Evolutionary conservation across 306 rosid genomes (phyloP), one percentile per base, ranked within the genome.

Genomic region (Clitoria ternatea): DNA sequence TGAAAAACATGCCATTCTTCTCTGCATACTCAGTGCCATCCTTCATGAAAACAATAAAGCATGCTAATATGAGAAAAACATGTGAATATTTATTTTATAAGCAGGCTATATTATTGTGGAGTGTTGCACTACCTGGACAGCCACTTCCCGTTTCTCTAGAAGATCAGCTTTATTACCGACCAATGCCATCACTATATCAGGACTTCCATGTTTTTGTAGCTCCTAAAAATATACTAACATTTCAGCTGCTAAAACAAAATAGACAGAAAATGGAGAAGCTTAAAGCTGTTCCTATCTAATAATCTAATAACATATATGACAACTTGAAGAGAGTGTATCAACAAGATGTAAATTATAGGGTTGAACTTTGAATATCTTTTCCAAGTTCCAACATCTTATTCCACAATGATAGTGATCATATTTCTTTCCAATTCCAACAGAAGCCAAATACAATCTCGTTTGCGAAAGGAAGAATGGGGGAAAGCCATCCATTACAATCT

Each of bases 151-250:
- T 81, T 87, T 88, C 80, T 90, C 98, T 9, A 73, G 86, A 78
- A 90, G 97, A 81, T 93, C 97, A 5, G 98, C 98, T 88, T 93
- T 93, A 73, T 90, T 90, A 55, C 98, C 97, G 0, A 93, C 98
- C 82, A 93, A 82, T 68, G 96, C 98, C 94, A 93, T 81, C 61
- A 93, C 90, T 69, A 93, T 88, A 72, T 93, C 96, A 57, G 97
- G 96, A 81, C 84, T 88, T 72, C 98, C 98, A 81, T 90, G 97
- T 77, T 93, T 93, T 80, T 93, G 98, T 40, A 90, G 84, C 88
- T 93, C 98, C 97, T 88, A 85, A 15, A 64, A 61, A 55, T 62
- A 43, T 29, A 76, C 19, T 47, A 23, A 35, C 66, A 52, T 59
- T 70, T 81, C 54, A 80, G 74, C 56, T 65, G 18, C 70, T 62